Evolutionary conservation across 768 basidiomycete genomes (phyloP), one percentile per base, ranked within the genome.

Genomic region (Phylloporus sp.): DNA sequence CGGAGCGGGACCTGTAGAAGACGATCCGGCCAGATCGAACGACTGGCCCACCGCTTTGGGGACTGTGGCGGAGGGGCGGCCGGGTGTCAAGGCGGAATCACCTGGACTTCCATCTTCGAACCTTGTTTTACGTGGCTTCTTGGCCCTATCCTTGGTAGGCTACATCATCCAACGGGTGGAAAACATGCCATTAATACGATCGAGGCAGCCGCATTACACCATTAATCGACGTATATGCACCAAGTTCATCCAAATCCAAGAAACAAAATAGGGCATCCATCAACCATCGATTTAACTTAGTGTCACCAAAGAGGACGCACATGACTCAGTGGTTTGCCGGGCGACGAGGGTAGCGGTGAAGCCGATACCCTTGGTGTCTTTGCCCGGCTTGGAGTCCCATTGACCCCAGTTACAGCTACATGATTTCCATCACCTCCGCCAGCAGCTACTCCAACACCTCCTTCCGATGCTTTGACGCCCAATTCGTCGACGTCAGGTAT

Each of bases 271-370:
- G 48, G 34, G 46, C 24, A 56, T 50, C 58, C 58, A 60, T 69
- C 65, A 69, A 81, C 75, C 71, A 75, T 67, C 63, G 46, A 66
- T 73, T 70, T 63, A 60, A 54, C 66, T 65, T 61, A 65, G 62
- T 79, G 68, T 71, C 72, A 80, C 81, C 83, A 73, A 74, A 81
- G 79, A 74, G 78, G 77, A 89, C 87, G 85, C 80, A 90, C 87
- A 81, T 90, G 87, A 69, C 78, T 82, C 73, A 89, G 68, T 56
- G 86, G 82, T 64, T 80, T 82, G 54, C 79, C 75, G 52, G 77
- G 67, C 43, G 79, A 71, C 33, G 70, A 60, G 49, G 75, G 73
- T 49, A 73, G 58, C 48, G 55, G 44, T 31, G 61, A 35, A 14
- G 38, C 46, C 2, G 59, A 57, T 27, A 45, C 45, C 42, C 55